phyloP scores from a whole-genome alignment of 192 early-diverging fungal genomes.

The Umbelopsis ramanniana region DNA sequence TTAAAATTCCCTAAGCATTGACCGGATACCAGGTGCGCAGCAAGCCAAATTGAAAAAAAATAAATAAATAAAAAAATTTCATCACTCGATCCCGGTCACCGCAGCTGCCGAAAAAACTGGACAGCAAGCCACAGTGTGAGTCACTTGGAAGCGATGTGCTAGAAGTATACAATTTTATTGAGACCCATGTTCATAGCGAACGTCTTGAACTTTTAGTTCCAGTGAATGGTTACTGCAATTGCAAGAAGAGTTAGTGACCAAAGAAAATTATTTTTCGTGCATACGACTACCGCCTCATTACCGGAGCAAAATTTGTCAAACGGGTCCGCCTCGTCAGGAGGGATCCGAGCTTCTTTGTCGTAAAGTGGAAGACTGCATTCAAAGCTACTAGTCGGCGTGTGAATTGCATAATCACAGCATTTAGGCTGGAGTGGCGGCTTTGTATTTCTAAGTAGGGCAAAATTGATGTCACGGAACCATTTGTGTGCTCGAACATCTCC shows the following conservation, averaged over 20 bases:
- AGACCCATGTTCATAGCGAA: neutral
- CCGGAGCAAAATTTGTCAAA: conserved; percentile 21
- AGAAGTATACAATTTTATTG: neutral
- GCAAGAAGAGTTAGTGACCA: neutral
- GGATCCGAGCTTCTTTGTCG: neutral
- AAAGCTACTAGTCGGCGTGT: neutral
- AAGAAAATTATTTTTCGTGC: too few species aligned
- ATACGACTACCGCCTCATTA: neutral
- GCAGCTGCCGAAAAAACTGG: too few species aligned
- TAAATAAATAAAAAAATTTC: neutral
- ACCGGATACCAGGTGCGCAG: too few species aligned
- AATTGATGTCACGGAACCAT: conserved; percentile 83
- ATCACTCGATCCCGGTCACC: too few species aligned
- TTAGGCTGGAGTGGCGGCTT: neutral
- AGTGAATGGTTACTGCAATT: neutral
- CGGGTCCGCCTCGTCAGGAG: neutral
- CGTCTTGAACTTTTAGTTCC: neutral
- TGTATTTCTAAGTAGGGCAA: conserved; percentile 17
- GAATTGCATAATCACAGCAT: neutral
- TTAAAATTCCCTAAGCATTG: too few species aligned
- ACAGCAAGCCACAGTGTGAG: neutral
- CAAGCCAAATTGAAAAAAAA: neutral
- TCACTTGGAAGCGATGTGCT: neutral
- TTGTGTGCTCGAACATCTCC: conserved; percentile 81
- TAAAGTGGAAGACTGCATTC: neutral